These are phyloP conservation scores for Hyaloscypha bicolor DNA, from an alignment of 495 filamentous ascomycete genomes.

Conservation along the genomic window DNA sequence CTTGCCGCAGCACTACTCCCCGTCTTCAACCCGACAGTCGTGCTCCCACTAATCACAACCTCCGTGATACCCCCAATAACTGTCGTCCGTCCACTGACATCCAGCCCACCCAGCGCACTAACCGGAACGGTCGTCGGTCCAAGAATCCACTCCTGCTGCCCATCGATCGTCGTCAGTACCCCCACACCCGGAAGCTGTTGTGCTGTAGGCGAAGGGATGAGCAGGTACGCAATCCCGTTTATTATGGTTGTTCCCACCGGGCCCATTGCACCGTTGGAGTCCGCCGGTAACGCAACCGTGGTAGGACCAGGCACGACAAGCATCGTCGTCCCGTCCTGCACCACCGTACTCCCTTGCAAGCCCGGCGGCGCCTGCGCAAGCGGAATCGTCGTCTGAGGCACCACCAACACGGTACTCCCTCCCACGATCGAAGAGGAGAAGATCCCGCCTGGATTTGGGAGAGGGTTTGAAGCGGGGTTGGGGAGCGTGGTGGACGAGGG, in stretches of 20 bases:
- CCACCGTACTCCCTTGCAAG: no score
- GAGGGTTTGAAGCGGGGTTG: not conserved
- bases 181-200: no score
- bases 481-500: constrained; percentile 14
- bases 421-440: no score
- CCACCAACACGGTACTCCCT: no score
- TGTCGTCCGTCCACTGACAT: constrained; percentile 23
- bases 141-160: no score
- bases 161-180: no score
- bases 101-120: constrained; percentile 8
- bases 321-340: no score
- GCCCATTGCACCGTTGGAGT: not conserved
- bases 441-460: not conserved
- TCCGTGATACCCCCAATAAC: constrained; percentile 27
- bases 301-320: no score
- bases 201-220: constrained; percentile 4
- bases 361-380: no score
- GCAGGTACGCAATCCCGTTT: constrained; percentile 14
- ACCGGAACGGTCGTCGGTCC: constrained; percentile 20
- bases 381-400: no score
- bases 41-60: constrained; percentile 21
- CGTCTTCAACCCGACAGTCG: constrained; percentile 3
- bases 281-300: no score
- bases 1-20: not conserved
- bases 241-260: constrained; percentile 21